Base-by-base conservation (phyloP, 345 rosid species). In the Citrus inodora region DNA sequence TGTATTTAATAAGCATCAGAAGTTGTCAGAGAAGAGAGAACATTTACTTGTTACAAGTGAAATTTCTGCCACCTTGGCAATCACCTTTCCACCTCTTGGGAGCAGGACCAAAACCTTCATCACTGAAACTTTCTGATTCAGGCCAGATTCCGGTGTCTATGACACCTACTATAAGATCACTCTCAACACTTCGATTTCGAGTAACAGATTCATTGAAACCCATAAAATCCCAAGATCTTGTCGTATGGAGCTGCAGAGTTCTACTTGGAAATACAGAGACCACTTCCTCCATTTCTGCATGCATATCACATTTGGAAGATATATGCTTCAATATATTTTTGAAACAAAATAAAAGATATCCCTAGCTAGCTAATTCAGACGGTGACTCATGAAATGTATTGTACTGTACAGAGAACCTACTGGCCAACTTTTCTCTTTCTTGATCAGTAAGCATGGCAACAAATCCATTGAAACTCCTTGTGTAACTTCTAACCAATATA, bases 41-140 rank as follows among this genome's bases (percentile, higher is more conserved):
- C 1, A 19, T 0, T 85, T 81, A 87, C 93, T 88, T 88, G 86
- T 88, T 88, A 81, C 91, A 88, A 13, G 87, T 87, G 79, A 90
- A 86, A 73, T 87, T 84, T 64, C 38, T 0, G 25, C 86, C 85
- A 6, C 87, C 86, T 3, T 62, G 21, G 63, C 90, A 88, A 40
- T 8, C 79, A 16, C 90, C 90, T 73, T 85, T 87, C 92, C 91
- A 88, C 53, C 81, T 87, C 64, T 71, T 53, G 3, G 89, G 90
- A 32, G 87, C 82, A 72, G 88, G 88, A 74, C 92, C 82, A 53
- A 87, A 87, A 27, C 89, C 90, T 78, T 79, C 60, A 63, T 82
- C 89, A n/a, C 38, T 69, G 30, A 90, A 90, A 68, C 90, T 87
- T 2, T 80, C 71, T 1, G 86, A 86, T 80, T 89, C 91, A 0